Percentiles rank a stretch among this genome's conserved stretches.
Conservation (phyloP, 169 alveolate species). For the Cryptosporidium baileyi region DNA sequence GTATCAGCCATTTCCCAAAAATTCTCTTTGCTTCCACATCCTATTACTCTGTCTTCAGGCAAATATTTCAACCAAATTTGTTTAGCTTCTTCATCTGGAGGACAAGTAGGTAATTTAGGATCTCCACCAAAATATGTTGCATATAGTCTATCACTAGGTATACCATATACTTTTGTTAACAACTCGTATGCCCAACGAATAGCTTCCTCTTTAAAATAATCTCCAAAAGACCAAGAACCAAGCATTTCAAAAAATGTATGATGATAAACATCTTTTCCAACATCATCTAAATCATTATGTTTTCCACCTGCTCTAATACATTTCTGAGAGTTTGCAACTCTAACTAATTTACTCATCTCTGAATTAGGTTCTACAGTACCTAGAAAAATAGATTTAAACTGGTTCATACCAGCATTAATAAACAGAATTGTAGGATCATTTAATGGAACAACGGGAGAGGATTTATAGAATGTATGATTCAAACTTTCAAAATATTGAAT, state of each 20-base stretch:
- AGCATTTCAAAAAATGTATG: slow-evolving; percentile 95
- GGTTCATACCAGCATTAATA: slow-evolving; percentile 94
- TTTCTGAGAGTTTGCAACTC: slow-evolving; percentile 92
- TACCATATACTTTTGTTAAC: slow-evolving; percentile 86
- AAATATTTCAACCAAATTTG: slow-evolving; percentile 87
- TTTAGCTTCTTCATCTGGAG: slow-evolving; percentile 87
- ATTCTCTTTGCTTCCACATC: slow-evolving; percentile 89
- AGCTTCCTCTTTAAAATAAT: slow-evolving; percentile 92
- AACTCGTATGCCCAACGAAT: slow-evolving; percentile 91
- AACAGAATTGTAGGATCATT: slow-evolving; percentile 91
- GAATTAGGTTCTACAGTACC: slow-evolving; percentile 89
- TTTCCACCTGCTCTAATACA: slow-evolving; percentile 94
- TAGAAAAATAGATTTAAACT: slow-evolving; percentile 87
- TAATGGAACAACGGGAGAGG: slow-evolving; percentile 87
- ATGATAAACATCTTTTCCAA: slow-evolving; percentile 94
- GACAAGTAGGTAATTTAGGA: slow-evolving; percentile 84
- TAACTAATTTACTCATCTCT: slow-evolving; percentile 87
- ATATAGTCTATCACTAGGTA: slow-evolving; percentile 84
- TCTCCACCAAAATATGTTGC: slow-evolving; percentile 95
- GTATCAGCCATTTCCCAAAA: slow-evolving; percentile 98
- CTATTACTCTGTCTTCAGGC: slow-evolving; percentile 79
- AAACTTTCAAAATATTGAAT: slow-evolving; percentile 78
- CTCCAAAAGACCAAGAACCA: slow-evolving; percentile 96
- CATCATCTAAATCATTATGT: slow-evolving; percentile 90
- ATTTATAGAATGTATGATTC: slow-evolving; percentile 78